Conservation (phyloP, 2,329 filamentous ascomycete species). For the Exophiala sp. region DNA sequence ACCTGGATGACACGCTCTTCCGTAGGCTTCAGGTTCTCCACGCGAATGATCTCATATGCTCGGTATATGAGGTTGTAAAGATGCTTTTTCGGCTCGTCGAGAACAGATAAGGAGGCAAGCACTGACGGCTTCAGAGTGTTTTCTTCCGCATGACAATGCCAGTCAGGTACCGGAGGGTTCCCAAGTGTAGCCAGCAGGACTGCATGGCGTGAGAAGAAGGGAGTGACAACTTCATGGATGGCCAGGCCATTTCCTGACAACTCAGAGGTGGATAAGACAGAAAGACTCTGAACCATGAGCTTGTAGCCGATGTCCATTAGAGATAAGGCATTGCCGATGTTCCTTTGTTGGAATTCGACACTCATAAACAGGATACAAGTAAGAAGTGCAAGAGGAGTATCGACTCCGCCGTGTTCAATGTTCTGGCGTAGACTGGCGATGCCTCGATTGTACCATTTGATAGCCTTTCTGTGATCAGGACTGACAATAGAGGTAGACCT, state of each 20-base stretch:
- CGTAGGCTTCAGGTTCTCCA: slow-evolving; percentile 5
- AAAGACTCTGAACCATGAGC: slow-evolving; percentile 15
- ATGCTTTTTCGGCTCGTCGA: slow-evolving; percentile 10
- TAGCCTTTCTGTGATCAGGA: slow-evolving; percentile 11
- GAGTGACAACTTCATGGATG: slow-evolving; percentile 14
- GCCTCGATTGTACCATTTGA: slow-evolving; percentile 20
- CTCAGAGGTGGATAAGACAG: background rate
- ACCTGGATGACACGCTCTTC: slow-evolving; percentile 7
- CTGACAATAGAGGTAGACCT: background rate
- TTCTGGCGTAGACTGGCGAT: slow-evolving; percentile 12
- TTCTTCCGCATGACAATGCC: slow-evolving; percentile 1
- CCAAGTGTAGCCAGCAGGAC: slow-evolving; percentile 13
- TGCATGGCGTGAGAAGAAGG: slow-evolving; percentile 14
- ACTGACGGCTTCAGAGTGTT: background rate
- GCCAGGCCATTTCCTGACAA: background rate
- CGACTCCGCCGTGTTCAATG: slow-evolving; percentile 7
- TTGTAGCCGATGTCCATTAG: slow-evolving; percentile 17
- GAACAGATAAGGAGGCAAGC: background rate
- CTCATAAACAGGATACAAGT: slow-evolving; percentile 23
- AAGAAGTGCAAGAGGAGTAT: slow-evolving; percentile 14
- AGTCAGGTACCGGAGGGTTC: slow-evolving; percentile 5
- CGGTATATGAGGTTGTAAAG: slow-evolving; percentile 15
- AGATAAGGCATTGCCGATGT: slow-evolving; percentile 33
- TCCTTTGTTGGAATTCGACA: slow-evolving; percentile 30
- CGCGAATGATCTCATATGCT: slow-evolving; percentile 16